These are phyloP conservation scores for Fagopyrum homotropicum DNA, from an alignment of 148 eudicot species.

Conservation along the genomic window DNA sequence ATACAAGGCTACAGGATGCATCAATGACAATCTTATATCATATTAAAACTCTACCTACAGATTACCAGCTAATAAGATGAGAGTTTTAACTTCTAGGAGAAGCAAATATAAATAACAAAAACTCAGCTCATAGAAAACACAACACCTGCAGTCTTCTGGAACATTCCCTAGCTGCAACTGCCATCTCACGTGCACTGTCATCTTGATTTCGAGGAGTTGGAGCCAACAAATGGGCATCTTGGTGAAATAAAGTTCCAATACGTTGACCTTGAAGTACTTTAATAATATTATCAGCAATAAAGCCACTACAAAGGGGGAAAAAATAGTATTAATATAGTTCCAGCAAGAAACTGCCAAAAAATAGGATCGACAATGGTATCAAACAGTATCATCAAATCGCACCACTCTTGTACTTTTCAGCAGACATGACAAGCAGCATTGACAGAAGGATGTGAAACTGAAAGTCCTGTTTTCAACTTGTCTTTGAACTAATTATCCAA, in stretches of 20 bases:
- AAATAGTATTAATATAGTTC: background rate
- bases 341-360: background rate
- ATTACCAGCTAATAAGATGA: background rate
- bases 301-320: slow-evolving; percentile 46
- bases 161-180: slow-evolving; percentile 86
- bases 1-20: background rate
- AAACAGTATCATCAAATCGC: background rate
- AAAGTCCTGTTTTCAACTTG: background rate
- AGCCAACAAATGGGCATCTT: slow-evolving; percentile 59
- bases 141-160: slow-evolving; percentile 84
- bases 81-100: background rate
- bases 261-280: slow-evolving; percentile 70
- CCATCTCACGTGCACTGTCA: slow-evolving; percentile 70
- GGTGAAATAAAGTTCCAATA: slow-evolving; percentile 86
- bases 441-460: background rate
- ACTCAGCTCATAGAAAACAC: slow-evolving; percentile 2
- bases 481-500: background rate
- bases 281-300: slow-evolving; percentile 55
- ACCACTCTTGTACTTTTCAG: background rate
- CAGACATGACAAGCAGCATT: background rate
- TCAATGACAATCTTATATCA: background rate
- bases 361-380: background rate
- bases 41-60: background rate
- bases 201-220: slow-evolving; percentile 30
- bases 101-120: background rate